Conservation (phyloP, 352 stramenopile genomes). For the Pythium scleroteichum region DNA sequence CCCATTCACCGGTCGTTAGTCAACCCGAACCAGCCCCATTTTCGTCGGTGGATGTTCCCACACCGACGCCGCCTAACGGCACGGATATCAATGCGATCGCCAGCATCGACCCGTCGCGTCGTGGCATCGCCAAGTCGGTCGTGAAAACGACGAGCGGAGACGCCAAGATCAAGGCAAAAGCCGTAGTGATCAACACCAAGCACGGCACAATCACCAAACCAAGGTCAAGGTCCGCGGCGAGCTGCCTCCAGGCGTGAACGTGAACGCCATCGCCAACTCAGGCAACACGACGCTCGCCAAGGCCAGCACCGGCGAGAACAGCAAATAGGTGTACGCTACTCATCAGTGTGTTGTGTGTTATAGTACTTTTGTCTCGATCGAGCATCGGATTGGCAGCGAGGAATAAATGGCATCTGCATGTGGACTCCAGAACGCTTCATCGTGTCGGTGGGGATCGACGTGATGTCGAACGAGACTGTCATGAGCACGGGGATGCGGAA, state of each 20-base stretch:
- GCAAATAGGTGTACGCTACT: too few relatives aligned
- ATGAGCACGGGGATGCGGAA: too few relatives aligned
- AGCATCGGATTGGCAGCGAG: too few relatives aligned
- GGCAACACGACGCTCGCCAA: neutral
- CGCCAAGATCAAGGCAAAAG: slow-evolving; percentile 5
- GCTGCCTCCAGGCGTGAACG: neutral
- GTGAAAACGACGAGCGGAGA: neutral
- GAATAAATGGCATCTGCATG: too few relatives aligned
- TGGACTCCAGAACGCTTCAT: too few relatives aligned
- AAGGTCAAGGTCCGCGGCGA: slow-evolving; percentile 6
- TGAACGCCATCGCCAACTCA: neutral
- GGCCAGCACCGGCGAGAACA: neutral
- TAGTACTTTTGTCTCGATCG: too few relatives aligned
- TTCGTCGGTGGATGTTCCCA: too few relatives aligned
- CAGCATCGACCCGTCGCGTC: neutral
- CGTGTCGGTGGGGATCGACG: neutral
- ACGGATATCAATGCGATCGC: slow-evolving; percentile 2
- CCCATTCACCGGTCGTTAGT: too few relatives aligned
- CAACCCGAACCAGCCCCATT: too few relatives aligned
- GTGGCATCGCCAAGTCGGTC: neutral
- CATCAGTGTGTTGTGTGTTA: too few relatives aligned
- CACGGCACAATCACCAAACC: slow-evolving; percentile 4
- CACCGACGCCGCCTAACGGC: too few relatives aligned
- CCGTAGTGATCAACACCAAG: neutral
- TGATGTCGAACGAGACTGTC: neutral